Base-by-base conservation (phyloP, 2,329 filamentous ascomycete species). In the Monilinia fructicola region DNA sequence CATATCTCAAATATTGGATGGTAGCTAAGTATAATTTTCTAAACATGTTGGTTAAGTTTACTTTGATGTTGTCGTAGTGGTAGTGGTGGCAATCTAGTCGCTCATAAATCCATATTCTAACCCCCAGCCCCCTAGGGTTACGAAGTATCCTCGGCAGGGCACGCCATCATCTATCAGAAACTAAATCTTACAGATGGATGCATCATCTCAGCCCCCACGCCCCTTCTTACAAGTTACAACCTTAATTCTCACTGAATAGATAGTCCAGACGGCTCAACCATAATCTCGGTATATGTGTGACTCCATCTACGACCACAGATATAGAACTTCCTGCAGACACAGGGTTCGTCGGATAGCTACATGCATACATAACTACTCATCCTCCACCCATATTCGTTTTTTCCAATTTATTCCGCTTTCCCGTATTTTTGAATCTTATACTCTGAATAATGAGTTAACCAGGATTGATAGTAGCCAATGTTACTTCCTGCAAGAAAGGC, bases 391-490 rank as follows among this genome's bases (percentile, higher is more conserved):
- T 31, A 46, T 59, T 46, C 46, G 40, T 26, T 59, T 59, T 48
- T 1, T 59, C 1, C 23, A 59, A 18, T 4, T n/a, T 12, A 4
- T 4, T 26, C 55, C 26, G 4, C 55, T 58, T 58, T 4, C 18
- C 23, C 11, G 1, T 31, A 4, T n/a, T 46, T n/a, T 10, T 6
- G 18, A 14, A 58, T 9, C 10, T 46, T 10, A 5, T 2, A 44
- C 21, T 58, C 23, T 21, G 6, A 6, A 44, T 4, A 0, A 0
- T 2, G 0, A 9, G 11, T 5, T 28, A 31, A 14, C 2, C 10
- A 42, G 23, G 26, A 44, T 7, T 3, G 21, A 31, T 46, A 48
- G 18, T 35, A 48, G 11, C 18, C 18, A 3, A 46, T 0, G 10
- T 5, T 1, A 46, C 10, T 31, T 46, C 26, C 26, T 48, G 2